phyloP scores from a whole-genome alignment of 371 early-diverging fungal species.

The Conidiobolus incongruus region DNA sequence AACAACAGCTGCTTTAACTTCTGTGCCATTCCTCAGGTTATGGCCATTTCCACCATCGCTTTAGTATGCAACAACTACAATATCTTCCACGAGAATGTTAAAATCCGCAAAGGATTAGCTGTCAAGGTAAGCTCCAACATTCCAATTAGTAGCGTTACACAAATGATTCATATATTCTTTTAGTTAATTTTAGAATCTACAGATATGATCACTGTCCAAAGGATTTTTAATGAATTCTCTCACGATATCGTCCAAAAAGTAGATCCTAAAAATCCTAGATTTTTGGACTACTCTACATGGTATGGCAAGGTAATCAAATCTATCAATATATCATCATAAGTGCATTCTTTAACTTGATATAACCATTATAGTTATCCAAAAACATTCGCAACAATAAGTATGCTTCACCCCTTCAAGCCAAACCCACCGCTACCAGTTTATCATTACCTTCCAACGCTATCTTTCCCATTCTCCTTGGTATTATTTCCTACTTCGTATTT shows the following conservation, averaged over 20 bases:
- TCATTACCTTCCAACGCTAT: no score
- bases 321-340: no score
- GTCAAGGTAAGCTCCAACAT: constrained; percentile 35
- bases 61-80: constrained; percentile 65
- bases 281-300: neutral
- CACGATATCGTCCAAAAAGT: neutral
- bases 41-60: constrained; percentile 85
- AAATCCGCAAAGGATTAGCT: constrained; percentile 88
- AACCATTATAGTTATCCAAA: no score
- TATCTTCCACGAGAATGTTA: constrained; percentile 52
- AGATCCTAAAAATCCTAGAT: neutral
- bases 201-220: constrained; percentile 1
- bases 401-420: no score
- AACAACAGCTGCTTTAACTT: constrained; percentile 75
- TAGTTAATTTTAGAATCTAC: constrained; percentile 5
- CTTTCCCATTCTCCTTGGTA: no score
- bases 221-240: neutral
- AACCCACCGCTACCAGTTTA: no score
- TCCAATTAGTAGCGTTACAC: neutral
- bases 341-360: no score
- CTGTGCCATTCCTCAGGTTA: constrained; percentile 92
- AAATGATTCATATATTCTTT: neutral
- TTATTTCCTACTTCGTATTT: no score
- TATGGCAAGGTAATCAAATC: constrained; percentile 5
- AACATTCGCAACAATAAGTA: no score